Base-by-base conservation (phyloP, 1,284 basidiomycete genomes). In the Meripilus lineatus region DNA sequence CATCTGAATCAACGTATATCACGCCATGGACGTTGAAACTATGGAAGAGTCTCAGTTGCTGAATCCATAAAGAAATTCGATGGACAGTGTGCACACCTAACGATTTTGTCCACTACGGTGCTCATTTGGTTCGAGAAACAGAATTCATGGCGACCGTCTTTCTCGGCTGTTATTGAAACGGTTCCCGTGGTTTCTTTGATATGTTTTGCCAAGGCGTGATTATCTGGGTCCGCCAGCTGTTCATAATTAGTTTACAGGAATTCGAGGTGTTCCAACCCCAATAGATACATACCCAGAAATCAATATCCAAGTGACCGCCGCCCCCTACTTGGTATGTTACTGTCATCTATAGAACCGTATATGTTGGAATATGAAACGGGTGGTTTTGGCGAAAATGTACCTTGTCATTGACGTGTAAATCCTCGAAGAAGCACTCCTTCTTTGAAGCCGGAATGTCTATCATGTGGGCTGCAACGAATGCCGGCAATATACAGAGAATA, bases 1-100 rank as follows among this genome's bases (percentile, higher is more conserved):
- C 89, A 54, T 93, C 90, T 52, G 91, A 92, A 36, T 81, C 78
- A 22, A 95, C 81, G 58, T 93, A 99, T 50, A 99, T 89, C 40
- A 98, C 84, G 22, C 96, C 96, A 58, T 99, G 96, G 4, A 99
- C 95, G 63, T 99, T 99, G 75, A 99, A 99, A 66, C 94, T 96
- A 61, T 38, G 40, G 34, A 43, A 37, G 33, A 40, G 23, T 20
- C 34, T 23, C 22, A 32, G 18, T 20, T 38, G 28, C 30, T 30
- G 26, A 36, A 48, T 18, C 32, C 8, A 32, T 35, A 32, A 32
- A 26, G 15, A 32, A 43, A n/a, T 10, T 30, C 35, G 13, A 32
- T 15, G 43, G 37, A 45, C 41, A 40, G 46, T 5, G 40, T 24
- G 63, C 83, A 55, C 59, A 92, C 89, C 85, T 90, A 56, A 99